These are phyloP conservation scores for Pyrenopolyporus hunteri DNA, from an alignment of 495 filamentous ascomycete species.

Conservation along the genomic window DNA sequence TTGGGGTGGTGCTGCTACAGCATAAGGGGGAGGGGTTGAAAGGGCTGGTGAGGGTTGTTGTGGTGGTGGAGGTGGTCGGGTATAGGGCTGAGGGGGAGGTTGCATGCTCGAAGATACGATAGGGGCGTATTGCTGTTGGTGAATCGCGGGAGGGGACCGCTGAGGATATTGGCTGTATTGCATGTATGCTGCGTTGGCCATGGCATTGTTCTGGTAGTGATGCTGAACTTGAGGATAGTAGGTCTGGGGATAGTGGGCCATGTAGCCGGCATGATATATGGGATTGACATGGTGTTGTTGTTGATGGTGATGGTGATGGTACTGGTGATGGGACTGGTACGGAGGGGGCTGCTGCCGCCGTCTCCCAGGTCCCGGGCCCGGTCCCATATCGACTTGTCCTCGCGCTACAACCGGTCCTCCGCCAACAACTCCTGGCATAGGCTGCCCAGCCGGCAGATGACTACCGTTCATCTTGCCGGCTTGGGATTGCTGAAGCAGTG, in stretches of 20 bases:
- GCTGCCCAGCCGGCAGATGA: slow-evolving; percentile 70
- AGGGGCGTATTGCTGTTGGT: slow-evolving; percentile 52
- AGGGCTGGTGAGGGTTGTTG: slow-evolving; percentile 47
- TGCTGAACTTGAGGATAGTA: slow-evolving; percentile 49
- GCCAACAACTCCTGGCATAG: slow-evolving; percentile 50
- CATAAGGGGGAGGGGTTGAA: slow-evolving; percentile 48
- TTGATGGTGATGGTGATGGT: slow-evolving; percentile 42
- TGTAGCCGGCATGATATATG: slow-evolving; percentile 45
- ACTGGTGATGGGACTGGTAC: slow-evolving; percentile 45
- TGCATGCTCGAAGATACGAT: slow-evolving; percentile 47
- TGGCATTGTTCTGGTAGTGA: slow-evolving; percentile 50
- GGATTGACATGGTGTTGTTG: slow-evolving; percentile 44
- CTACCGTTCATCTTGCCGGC: slow-evolving; percentile 67
- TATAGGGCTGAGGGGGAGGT: slow-evolving; percentile 43
- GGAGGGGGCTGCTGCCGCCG: slow-evolving; percentile 38
- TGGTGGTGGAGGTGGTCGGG: slow-evolving; percentile 43
- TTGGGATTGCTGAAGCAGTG: slow-evolving; percentile 55
- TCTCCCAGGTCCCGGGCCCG: slow-evolving; percentile 37
- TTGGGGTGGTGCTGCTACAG: slow-evolving; percentile 48
- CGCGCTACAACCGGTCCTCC: slow-evolving; percentile 28
- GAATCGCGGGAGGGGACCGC: slow-evolving; percentile 48
- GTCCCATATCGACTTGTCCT: slow-evolving; percentile 49
- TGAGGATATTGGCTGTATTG: slow-evolving; percentile 47
- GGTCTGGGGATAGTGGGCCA: slow-evolving; percentile 46
- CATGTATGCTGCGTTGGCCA: slow-evolving; percentile 45